Base-by-base conservation (phyloP, 352 stramenopile genomes). In the Bremia lactucae region DNA sequence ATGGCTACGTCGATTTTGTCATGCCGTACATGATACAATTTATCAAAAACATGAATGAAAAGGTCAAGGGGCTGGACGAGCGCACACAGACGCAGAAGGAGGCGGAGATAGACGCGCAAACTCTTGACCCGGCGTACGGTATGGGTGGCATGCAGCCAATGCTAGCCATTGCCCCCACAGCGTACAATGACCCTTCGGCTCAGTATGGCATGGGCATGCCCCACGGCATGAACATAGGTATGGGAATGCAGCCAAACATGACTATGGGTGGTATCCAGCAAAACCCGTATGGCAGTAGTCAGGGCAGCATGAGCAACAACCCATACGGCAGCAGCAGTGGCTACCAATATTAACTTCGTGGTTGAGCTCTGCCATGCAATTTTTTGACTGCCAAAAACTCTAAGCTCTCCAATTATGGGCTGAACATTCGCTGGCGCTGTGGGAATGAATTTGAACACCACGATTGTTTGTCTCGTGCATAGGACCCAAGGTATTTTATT, bases 11-110 rank as follows among this genome's bases (percentile, higher is more conserved):
- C 16, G 90, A 99, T 72, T 99, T 97, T 59, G 91, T 97, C 34
- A 99, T 99, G 95, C 96, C 96, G 22, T 99, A 98, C 84, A 91
- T 99, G 72, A 98, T 99, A 61, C 96, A 99, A 73, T 98, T 97
- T 46, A 80, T 99, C 44, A 95, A 96, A 57, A 95, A 98, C 64
- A 69, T 97, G 38, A 83, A 94, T 67, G 86, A 96, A 11, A 93
- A 96, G 59, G 75, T 99, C 11, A 89, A 96, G 59, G 75, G 67
- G 7, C 68, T 99, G 29, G 87, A 97, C 42, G 81, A 94, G 44
- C 80, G 84, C 58, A 96, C 83, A 20, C 72, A 76, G 57, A 69
- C 76, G 42, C 74, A 84, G 57, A 73, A 89, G 46, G 74, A 92
- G 36, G 56, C 83, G 13, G 61, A 75, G 28, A 64, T 66, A 9